Percentiles rank a stretch among this genome's conserved stretches.
Conservation (phyloP, 192 early-diverging fungal genomes). For the Geranomyces michiganensis region DNA sequence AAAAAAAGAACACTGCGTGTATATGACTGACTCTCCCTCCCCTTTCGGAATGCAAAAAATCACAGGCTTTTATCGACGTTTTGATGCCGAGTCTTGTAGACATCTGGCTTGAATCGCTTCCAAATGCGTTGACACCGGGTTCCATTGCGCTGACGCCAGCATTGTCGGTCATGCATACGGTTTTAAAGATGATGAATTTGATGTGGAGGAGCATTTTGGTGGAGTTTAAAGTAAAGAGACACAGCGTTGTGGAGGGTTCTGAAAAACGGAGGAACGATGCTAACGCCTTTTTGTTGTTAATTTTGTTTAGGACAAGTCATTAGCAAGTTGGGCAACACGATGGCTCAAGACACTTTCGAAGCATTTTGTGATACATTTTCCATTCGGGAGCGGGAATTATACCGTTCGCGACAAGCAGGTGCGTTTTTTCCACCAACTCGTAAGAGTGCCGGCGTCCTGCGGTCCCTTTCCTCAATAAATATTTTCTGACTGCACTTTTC, state of each 20-base stretch:
- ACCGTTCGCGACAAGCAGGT: slow-evolving; percentile 59
- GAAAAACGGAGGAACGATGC: too few relatives aligned
- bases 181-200: slow-evolving; percentile 68
- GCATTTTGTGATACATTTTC: slow-evolving; percentile 75
- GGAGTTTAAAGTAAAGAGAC: slow-evolving; percentile 3
- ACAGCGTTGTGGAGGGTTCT: too few relatives aligned
- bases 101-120: slow-evolving; percentile 76
- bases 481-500: background rate
- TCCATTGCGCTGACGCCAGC: slow-evolving; percentile 55
- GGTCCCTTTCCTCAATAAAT: too few relatives aligned
- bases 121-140: slow-evolving; percentile 62
- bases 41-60: too few relatives aligned
- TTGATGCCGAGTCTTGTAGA: slow-evolving; percentile 73
- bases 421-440: slow-evolving; percentile 1
- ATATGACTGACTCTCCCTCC: background rate
- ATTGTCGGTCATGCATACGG: slow-evolving; percentile 63
- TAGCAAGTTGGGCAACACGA: slow-evolving; percentile 47
- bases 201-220: slow-evolving; percentile 66
- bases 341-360: slow-evolving; percentile 65
- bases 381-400: slow-evolving; percentile 65
- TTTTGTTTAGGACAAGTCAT: background rate
- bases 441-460: too few relatives aligned
- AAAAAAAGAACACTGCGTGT: background rate
- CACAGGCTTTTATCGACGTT: slow-evolving; percentile 47
- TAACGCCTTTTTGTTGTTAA: too few relatives aligned